Evolutionary conservation across 225 moss, liverwort and hornwort genomes (phyloP), one percentile per base, ranked within the genome.

Genomic region (Sphagnum tenellum): DNA sequence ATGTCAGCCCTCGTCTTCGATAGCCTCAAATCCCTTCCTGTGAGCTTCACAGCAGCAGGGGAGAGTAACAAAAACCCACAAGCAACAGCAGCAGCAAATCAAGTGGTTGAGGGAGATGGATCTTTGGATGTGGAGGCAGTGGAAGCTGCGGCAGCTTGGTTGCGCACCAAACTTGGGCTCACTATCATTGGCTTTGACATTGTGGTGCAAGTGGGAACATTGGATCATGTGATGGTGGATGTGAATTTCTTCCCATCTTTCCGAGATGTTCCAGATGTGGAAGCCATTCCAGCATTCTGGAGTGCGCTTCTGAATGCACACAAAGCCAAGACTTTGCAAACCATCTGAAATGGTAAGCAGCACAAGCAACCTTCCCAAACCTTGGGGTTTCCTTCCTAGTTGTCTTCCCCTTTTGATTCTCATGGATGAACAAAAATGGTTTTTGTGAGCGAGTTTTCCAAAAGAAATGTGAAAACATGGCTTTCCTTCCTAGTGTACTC

Each of bases 191-290:
- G 90, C 53, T 94, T 94, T 59, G 94, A 94, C 73, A 77, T 94
- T 64, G 90, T 94, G 86, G 90, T 96, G 54, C 88, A 90, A 76
- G 82, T 81, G 59, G 88, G 78, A 65, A 83, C 86, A 0, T 74
- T 77, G 50, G 85, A 98, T 59, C 92, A 92, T 45, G 88, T 98
- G 7, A 87, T 98, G 73, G 85, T 92, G 68, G 96, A 96, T 48
- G 86, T 96, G 14, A 96, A 96, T 71, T 92, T 85, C 80, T 92
- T 96, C 56, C 90, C 90, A 5, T 88, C 92, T 9, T 96, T 96
- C 69, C 92, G 89, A 71, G 96, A 96, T 64, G 90, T 92, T 9
- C 76, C 88, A 14, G 87, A 88, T 54, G 56, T 75, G 59, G 88
- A 88, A 72, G 89, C 92, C 60, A 77, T 90, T 56, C 88, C 85